Base-by-base conservation (phyloP, 164 flowering plant genomes). In the Macadamia tetraphylla region DNA sequence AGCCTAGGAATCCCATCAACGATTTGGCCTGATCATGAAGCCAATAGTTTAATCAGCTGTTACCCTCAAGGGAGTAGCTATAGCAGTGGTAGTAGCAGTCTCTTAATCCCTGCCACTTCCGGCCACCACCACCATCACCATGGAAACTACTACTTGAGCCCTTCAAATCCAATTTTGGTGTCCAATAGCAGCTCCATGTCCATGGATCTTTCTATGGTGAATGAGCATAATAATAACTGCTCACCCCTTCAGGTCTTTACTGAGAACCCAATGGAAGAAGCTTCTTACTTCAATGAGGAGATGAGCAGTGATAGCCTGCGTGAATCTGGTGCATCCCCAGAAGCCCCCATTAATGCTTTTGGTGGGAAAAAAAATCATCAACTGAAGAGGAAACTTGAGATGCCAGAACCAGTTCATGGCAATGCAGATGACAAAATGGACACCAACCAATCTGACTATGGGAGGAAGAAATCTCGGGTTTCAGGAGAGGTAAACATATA, bases 401-500 rank as follows among this genome's bases (percentile, higher is more conserved):
- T 49, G 30, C 63, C 67, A 23, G 62, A 14, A 29, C 57, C 55
- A 3, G 74, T 72, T 43, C 23, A 18, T 66, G 3, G 14, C 44
- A 3, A 6, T 35, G 40, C 15, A 17, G 70, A 71, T 11, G 77
- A 73, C 7, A 72, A 75, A 56, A 40, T n/a, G 63, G 49, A 55
- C 60, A 52, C 43, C 67, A 63, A 64, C 55, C 57, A 62, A 18
- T 13, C 68, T 0, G 79, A 83, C 62, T 73, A 52, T 58, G 75
- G 84, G 0, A 85, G 73, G 80, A 89, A 91, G 81, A 80, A 85
- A 71, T 14, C 82, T 40, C 78, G 79, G 12, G 70, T 13, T 58
- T 72, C 83, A 13, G 72, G 60, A 60, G 75, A 78, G 66, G 93
- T 88, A 60, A 84, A 89, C 23, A 23, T 23, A 23, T 23, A 23